Percentiles rank a stretch among this genome's conserved stretches.
Evolutionary conservation across 352 stramenopile genomes (phyloP).

Genomic region (Globisporangium okanoganense): DNA sequence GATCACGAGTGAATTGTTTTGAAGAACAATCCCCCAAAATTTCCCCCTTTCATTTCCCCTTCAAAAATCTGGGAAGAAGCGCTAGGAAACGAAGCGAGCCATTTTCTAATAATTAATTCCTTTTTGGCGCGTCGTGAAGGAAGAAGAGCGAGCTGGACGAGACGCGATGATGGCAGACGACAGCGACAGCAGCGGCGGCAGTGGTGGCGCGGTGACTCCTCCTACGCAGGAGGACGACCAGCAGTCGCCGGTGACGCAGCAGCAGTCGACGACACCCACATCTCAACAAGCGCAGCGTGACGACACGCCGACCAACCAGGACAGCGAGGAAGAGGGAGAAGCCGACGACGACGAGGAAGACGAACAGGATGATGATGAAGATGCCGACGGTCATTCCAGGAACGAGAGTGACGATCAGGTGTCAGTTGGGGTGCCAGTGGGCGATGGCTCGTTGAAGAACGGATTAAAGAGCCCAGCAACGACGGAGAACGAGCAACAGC

Average conservation of each 20-base stretch:
- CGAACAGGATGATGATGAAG: background rate
- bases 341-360: background rate
- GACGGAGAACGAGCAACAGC: background rate
- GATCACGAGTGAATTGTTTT: too few species aligned
- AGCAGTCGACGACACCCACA: background rate
- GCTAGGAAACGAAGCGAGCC: too few species aligned
- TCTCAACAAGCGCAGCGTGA: background rate
- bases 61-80: too few species aligned
- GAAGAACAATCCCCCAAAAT: too few species aligned
- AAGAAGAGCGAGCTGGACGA: background rate
- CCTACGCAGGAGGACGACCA: background rate
- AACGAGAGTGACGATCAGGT: background rate
- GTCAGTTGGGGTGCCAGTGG: background rate
- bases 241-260: background rate
- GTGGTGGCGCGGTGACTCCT: background rate
- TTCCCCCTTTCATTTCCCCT: too few species aligned
- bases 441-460: background rate
- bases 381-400: background rate
- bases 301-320: background rate
- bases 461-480: background rate
- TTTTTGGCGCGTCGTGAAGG: background rate
- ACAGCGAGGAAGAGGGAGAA: background rate
- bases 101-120: too few species aligned
- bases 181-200: background rate
- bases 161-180: conserved; percentile 6